Conservation (phyloP, 2,329 filamentous ascomycete genomes). For the Penicillium sp. region DNA sequence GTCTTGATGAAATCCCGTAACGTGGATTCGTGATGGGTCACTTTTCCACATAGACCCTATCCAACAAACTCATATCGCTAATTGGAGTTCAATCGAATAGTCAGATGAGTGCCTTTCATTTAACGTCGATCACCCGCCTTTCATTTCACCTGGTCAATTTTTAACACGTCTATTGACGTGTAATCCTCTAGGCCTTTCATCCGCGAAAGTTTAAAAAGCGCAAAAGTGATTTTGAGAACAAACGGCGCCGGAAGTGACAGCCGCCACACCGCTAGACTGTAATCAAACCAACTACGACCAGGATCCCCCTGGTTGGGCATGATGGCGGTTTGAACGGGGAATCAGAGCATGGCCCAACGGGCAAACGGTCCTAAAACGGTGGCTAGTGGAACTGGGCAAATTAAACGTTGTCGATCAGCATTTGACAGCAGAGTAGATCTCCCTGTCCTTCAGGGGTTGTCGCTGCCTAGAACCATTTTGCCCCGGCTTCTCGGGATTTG, state of each 20-base stretch:
- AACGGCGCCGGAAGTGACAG: constrained; percentile 1
- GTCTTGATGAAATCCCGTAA: neutral
- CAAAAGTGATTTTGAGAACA: neutral
- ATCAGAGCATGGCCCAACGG: neutral
- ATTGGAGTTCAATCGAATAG: neutral
- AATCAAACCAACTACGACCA: neutral
- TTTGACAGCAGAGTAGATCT: constrained; percentile 20
- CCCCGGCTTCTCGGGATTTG: constrained; percentile 9
- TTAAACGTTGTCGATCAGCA: constrained; percentile 22
- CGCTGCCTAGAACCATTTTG: neutral
- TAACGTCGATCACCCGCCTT: constrained; percentile 8
- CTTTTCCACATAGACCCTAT: too few relatives aligned
- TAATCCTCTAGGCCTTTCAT: neutral
- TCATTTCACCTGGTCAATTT: neutral
- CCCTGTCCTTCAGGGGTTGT: constrained; percentile 2
- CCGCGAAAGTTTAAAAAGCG: neutral
- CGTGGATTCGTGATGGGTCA: neutral
- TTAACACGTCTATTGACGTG: neutral
- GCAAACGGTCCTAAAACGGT: constrained; percentile 7
- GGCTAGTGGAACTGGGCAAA: constrained; percentile 17
- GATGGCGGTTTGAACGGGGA: constrained; percentile 1
- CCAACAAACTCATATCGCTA: too few relatives aligned
- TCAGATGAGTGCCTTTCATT: constrained; percentile 3
- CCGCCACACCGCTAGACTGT: neutral
- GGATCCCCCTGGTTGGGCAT: neutral